These are phyloP conservation scores for Amanita brunnescens DNA, from an alignment of 768 basidiomycete species.

Conservation along the genomic window DNA sequence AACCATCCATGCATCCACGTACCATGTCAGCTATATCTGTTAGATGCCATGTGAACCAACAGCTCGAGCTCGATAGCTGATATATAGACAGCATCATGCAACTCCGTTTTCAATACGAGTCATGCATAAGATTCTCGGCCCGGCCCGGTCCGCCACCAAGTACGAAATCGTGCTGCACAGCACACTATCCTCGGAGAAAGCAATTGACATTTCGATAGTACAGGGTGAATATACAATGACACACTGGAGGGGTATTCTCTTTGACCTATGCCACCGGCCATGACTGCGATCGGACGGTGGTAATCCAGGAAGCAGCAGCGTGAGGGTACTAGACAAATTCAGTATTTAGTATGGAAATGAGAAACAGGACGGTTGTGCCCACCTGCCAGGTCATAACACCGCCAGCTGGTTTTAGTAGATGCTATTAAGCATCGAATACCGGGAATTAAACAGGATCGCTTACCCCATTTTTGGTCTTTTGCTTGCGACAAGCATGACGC, in stretches of 20 bases:
- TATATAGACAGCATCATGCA: no score
- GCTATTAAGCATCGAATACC: background rate
- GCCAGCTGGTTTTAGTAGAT: background rate
- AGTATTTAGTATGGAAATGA: background rate
- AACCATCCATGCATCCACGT: no score
- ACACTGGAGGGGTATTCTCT: background rate
- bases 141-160: no score
- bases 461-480: conserved; percentile 10
- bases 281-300: background rate
- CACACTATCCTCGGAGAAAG: no score
- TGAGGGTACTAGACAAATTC: background rate
- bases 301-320: background rate
- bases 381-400: conserved; percentile 5
- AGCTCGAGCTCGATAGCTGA: background rate
- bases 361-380: background rate
- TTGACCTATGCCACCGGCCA: background rate
- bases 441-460: background rate
- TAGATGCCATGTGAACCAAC: no score
- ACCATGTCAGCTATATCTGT: no score
- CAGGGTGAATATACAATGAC: no score
- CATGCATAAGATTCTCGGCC: no score
- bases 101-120: no score
- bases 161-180: no score
- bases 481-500: conserved; percentile 54
- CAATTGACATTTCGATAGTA: no score